phyloP scores from a whole-genome alignment of 140 eudicot genomes.

The Anethum foeniculum region DNA sequence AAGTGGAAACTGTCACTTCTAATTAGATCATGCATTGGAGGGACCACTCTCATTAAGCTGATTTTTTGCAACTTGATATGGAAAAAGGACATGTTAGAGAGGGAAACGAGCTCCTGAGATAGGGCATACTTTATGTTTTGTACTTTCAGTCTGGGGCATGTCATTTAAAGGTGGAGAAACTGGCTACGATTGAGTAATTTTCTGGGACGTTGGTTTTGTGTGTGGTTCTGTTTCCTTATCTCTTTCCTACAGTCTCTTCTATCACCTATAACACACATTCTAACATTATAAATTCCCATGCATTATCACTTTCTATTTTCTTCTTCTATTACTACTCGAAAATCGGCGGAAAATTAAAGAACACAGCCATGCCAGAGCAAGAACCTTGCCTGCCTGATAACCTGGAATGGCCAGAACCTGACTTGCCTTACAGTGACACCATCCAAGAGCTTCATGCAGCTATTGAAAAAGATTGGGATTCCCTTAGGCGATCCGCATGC shows the following conservation, averaged over 20 bases:
- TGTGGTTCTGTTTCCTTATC: slow-evolving; percentile 66
- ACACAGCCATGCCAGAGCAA: slow-evolving; percentile 37
- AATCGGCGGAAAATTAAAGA: background rate
- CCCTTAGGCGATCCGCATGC: slow-evolving; percentile 66
- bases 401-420: slow-evolving; percentile 61
- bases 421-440: slow-evolving; percentile 32
- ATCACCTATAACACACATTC: slow-evolving; percentile 9
- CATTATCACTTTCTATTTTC: slow-evolving; percentile 27
- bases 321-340: slow-evolving; percentile 24
- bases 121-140: slow-evolving; percentile 42
- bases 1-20: slow-evolving; percentile 13
- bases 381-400: slow-evolving; percentile 41
- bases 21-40: slow-evolving; percentile 3
- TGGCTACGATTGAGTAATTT: slow-evolving; percentile 41
- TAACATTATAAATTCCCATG: slow-evolving; percentile 16
- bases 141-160: slow-evolving; percentile 33
- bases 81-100: slow-evolving; percentile 17
- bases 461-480: slow-evolving; percentile 86
- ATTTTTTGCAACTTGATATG: slow-evolving; percentile 17
- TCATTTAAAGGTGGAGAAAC: slow-evolving; percentile 27
- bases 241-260: slow-evolving; percentile 3
- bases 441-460: slow-evolving; percentile 64
- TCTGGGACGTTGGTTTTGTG: slow-evolving; percentile 59
- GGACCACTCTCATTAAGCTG: slow-evolving; percentile 11
- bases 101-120: slow-evolving; percentile 16